A percentile compares a stretch with the other conserved stretches of the same genome.
phyloP scores from a whole-genome alignment of 1,284 basidiomycete genomes.

The Neolentinus lepideus region DNA sequence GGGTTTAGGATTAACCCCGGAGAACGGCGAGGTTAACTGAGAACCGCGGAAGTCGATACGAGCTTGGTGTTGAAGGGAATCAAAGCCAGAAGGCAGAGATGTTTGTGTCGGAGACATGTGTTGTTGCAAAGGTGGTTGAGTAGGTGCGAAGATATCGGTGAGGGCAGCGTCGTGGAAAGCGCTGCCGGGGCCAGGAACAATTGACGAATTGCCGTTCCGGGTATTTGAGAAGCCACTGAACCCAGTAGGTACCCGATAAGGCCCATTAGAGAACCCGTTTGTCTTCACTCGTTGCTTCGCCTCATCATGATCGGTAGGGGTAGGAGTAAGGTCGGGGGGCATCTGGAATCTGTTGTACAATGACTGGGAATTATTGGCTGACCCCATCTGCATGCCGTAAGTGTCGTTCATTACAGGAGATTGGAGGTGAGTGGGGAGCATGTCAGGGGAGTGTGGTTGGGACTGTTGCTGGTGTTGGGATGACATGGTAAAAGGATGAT shows the following conservation, averaged over 20 bases:
- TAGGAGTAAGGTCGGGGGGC: constrained; percentile 29
- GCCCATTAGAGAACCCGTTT: constrained; percentile 26
- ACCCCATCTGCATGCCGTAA: constrained; percentile 2
- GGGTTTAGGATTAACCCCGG: constrained; percentile 6
- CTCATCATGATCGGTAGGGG: constrained; percentile 25
- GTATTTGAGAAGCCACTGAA: background rate
- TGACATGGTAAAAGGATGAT: constrained; percentile 48
- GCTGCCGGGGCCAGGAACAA: constrained; percentile 7
- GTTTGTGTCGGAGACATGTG: background rate
- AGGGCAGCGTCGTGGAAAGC: constrained; percentile 9
- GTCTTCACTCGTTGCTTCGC: constrained; percentile 33
- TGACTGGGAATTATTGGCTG: constrained; percentile 23
- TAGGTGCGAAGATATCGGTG: background rate
- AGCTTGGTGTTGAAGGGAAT: background rate
- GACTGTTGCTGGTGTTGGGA: constrained; percentile 28
- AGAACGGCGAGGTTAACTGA: constrained; percentile 1
- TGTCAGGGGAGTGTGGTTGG: constrained; percentile 24
- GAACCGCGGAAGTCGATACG: background rate
- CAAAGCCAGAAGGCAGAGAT: background rate
- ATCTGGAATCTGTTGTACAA: constrained; percentile 39
- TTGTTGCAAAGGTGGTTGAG: background rate
- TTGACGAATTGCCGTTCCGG: background rate
- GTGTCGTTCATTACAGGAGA: constrained; percentile 12
- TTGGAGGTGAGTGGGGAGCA: constrained; percentile 24
- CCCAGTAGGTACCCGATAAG: background rate